phyloP scores from a whole-genome alignment of 495 filamentous ascomycete species.

The Coniosporium apollinis region DNA sequence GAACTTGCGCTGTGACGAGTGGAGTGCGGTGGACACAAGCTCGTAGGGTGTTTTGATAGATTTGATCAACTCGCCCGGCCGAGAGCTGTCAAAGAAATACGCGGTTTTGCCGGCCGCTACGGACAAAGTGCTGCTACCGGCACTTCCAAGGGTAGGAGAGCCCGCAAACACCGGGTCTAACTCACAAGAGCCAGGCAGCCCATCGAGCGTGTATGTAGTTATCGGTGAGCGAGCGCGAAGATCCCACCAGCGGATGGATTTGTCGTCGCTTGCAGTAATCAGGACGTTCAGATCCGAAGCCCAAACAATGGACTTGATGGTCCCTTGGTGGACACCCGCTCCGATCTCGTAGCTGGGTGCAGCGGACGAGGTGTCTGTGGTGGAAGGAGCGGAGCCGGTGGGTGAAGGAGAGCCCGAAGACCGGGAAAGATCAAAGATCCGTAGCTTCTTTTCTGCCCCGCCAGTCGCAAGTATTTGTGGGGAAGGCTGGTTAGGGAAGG shows the following conservation, averaged over 20 bases:
- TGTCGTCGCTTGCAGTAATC: slow-evolving; percentile 79
- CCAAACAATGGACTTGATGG: slow-evolving; percentile 94
- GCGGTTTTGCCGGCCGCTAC: slow-evolving; percentile 76
- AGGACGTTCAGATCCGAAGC: slow-evolving; percentile 69
- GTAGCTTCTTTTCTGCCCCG: slow-evolving; percentile 88
- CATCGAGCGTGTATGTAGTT: slow-evolving; percentile 55
- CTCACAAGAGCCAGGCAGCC: slow-evolving; percentile 80
- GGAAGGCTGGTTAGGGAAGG: slow-evolving; percentile 60
- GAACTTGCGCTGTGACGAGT: slow-evolving; percentile 61
- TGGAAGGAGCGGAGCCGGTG: slow-evolving; percentile 12
- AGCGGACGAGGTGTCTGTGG: slow-evolving; percentile 12
- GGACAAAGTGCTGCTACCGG: slow-evolving; percentile 34
- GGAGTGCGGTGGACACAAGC: slow-evolving; percentile 75
- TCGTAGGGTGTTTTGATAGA: slow-evolving; percentile 58
- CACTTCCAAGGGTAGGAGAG: slow-evolving; percentile 32
- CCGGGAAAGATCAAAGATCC: slow-evolving; percentile 71
- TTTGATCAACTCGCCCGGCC: slow-evolving; percentile 57
- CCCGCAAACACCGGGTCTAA: slow-evolving; percentile 31
- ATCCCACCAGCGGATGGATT: slow-evolving; percentile 89
- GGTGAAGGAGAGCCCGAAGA: slow-evolving; percentile 26
- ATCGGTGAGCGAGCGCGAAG: slow-evolving; percentile 54
- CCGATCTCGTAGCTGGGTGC: slow-evolving; percentile 58
- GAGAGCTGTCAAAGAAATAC: slow-evolving; percentile 75
- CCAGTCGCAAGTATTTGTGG: slow-evolving; percentile 77
- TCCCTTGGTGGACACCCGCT: slow-evolving; percentile 58